phyloP scores from a whole-genome alignment of 2,329 filamentous ascomycete species.

The Laburnicola sp. region DNA sequence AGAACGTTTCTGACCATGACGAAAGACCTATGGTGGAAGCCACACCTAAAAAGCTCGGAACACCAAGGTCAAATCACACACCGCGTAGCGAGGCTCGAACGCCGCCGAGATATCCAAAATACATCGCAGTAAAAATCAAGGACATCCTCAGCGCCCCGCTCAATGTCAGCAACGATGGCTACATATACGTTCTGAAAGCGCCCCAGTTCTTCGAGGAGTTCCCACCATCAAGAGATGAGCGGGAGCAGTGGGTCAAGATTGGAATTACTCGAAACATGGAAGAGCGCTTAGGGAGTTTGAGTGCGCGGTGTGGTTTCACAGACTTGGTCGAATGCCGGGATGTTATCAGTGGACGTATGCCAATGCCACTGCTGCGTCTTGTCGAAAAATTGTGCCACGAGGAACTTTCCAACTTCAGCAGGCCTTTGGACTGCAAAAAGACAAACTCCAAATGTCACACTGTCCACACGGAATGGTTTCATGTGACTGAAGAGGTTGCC shows the following conservation, averaged over 20 bases:
- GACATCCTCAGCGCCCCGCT: background rate
- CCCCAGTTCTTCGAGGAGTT: background rate
- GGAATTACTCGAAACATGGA: constrained; percentile 1
- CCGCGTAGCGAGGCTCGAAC: background rate
- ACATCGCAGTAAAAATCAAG: background rate
- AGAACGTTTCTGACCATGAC: background rate
- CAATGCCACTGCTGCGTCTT: constrained; percentile 1
- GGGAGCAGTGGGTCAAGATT: constrained; percentile 7
- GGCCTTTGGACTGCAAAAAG: background rate
- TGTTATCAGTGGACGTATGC: background rate
- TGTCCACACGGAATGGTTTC: constrained; percentile 5
- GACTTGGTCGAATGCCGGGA: background rate
- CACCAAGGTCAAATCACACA: background rate
- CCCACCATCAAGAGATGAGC: background rate
- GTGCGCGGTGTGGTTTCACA: background rate
- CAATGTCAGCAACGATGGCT: background rate
- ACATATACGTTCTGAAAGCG: constrained; percentile 6
- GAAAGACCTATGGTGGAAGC: background rate
- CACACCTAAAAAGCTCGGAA: background rate
- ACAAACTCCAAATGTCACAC: background rate
- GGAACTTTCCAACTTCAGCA: background rate
- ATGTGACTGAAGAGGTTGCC: background rate
- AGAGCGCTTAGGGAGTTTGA: background rate
- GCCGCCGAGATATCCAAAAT: background rate
- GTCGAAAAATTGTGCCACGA: constrained; percentile 1